Percentiles rank a stretch among this genome's conserved stretches.
Evolutionary conservation across 2,329 filamentous ascomycete species (phyloP).

Genomic region (Talaromyces sp.): DNA sequence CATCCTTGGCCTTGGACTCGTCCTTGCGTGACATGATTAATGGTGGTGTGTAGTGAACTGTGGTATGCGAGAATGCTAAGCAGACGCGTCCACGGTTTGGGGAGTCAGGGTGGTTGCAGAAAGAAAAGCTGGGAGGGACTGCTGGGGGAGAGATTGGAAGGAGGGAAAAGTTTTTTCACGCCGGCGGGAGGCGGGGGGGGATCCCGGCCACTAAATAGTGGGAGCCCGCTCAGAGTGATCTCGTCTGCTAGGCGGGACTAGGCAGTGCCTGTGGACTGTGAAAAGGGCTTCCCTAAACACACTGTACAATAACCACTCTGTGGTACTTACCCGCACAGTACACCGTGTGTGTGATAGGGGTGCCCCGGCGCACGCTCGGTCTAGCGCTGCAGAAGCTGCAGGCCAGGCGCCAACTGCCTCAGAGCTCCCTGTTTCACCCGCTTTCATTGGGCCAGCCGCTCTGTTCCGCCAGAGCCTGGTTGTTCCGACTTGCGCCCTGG

Average conservation of each 20-base stretch:
- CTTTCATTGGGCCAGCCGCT: constrained; percentile 6
- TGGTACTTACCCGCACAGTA: too few species aligned
- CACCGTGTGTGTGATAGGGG: neutral
- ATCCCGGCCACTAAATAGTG: constrained; percentile 17
- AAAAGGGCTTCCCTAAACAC: neutral
- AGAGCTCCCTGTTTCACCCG: constrained; percentile 11
- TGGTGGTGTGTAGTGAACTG: neutral
- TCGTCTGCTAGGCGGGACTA: neutral
- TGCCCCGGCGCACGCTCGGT: neutral
- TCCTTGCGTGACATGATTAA: constrained; percentile 39
- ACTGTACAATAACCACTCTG: too few species aligned
- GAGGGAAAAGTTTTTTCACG: constrained; percentile 15
- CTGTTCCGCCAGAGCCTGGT: neutral
- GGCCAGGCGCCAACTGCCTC: neutral
- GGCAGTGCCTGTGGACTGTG: constrained; percentile 15
- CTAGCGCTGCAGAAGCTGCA: neutral
- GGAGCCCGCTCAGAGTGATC: neutral
- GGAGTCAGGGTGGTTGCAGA: neutral
- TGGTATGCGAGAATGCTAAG: constrained; percentile 7
- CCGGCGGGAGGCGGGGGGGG: neutral
- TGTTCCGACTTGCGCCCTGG: neutral
- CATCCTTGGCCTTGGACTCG: constrained; percentile 34
- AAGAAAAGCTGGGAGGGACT: neutral
- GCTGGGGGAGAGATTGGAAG: constrained; percentile 18
- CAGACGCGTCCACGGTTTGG: constrained; percentile 4